These are phyloP conservation scores for Aureobasidium sp. DNA, from an alignment of 2,329 filamentous ascomycete genomes.

Conservation along the genomic window DNA sequence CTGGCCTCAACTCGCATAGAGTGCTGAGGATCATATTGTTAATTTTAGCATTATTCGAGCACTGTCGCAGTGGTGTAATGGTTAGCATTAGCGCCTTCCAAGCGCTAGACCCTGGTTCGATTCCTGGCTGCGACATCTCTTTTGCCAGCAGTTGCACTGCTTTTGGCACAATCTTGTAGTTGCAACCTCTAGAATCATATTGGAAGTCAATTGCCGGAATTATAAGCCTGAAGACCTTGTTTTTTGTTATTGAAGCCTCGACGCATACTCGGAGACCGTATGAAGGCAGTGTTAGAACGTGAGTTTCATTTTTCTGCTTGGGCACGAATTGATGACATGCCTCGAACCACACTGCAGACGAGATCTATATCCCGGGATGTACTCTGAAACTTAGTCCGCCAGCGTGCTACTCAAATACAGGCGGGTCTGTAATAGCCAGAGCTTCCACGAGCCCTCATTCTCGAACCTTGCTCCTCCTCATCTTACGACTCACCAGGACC, in stretches of 20 bases:
- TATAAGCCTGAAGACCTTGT: background rate
- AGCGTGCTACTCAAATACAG: constrained; percentile 21
- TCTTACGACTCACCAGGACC: background rate
- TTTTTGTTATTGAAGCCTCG: background rate
- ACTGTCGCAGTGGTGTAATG: constrained; percentile 2
- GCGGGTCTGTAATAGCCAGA: constrained; percentile 29
- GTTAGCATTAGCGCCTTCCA: constrained; percentile 8
- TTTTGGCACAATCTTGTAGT: background rate
- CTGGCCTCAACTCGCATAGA: no score
- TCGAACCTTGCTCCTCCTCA: background rate
- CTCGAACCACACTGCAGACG: no score
- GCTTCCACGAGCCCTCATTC: constrained; percentile 8
- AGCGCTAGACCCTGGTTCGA: constrained; percentile 6
- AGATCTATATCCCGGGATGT: constrained; percentile 19
- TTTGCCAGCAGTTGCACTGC: background rate
- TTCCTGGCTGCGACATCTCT: constrained; percentile 4
- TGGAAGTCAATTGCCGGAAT: no score
- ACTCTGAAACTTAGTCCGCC: constrained; percentile 29
- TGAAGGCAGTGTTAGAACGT: background rate
- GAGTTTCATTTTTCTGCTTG: no score
- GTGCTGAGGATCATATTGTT: no score
- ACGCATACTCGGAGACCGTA: background rate
- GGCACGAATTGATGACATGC: no score
- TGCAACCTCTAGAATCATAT: background rate
- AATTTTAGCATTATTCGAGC: no score